Percentiles rank a stretch among this genome's conserved stretches.
phyloP scores from a whole-genome alignment of 768 basidiomycete genomes.

The Russula virescens region DNA sequence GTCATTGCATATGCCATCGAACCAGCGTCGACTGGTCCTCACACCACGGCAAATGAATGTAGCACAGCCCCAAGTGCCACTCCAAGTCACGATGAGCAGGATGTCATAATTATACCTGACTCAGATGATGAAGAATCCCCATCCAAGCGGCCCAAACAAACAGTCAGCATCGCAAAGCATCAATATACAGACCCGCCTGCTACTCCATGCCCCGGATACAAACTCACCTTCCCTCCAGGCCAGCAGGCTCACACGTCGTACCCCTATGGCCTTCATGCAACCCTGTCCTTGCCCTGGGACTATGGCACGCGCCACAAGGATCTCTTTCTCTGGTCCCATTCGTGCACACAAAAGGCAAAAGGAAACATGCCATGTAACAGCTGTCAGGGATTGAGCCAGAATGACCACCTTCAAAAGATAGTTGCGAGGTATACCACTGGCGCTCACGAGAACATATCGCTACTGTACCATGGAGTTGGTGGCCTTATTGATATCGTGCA shows the following conservation, averaged over 20 bases:
- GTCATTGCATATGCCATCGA: too few relatives aligned
- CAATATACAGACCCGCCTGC: too few relatives aligned
- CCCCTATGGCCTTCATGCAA: not conserved
- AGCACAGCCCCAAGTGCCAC: too few relatives aligned
- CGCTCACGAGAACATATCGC: not conserved
- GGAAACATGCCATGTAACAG: not conserved
- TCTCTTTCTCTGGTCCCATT: not conserved
- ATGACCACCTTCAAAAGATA: not conserved
- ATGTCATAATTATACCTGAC: too few relatives aligned
- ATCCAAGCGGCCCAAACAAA: too few relatives aligned
- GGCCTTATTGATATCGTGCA: not conserved
- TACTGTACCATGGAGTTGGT: not conserved
- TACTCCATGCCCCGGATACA: not conserved
- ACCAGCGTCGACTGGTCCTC: too few relatives aligned
- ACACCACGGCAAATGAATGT: too few relatives aligned
- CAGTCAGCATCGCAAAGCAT: too few relatives aligned
- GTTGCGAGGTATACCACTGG: not conserved
- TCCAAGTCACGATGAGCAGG: too few relatives aligned
- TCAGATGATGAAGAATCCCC: too few relatives aligned
- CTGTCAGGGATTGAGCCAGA: not conserved
- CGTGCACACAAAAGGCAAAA: not conserved
- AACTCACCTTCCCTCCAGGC: not conserved
- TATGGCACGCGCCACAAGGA: not conserved
- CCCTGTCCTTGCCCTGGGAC: not conserved
- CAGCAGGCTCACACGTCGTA: not conserved